Conservation (phyloP, 176 grass and related monocot species). For the Carex littledalei region DNA sequence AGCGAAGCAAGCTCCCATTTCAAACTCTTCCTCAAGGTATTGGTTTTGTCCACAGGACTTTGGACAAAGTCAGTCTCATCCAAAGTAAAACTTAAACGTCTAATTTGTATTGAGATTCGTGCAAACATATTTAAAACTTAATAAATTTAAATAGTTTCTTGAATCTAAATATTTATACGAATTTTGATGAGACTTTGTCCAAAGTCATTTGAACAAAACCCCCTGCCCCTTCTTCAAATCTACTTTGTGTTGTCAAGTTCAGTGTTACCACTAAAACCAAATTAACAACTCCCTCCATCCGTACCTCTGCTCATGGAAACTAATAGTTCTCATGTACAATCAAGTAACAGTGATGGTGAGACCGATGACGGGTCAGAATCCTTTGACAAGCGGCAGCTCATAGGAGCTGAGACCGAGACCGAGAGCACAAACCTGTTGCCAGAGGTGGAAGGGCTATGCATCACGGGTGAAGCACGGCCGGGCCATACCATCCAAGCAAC, state of each 20-base stretch:
- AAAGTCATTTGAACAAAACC: not conserved
- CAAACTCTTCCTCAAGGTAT: not conserved
- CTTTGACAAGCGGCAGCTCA: slow-evolving; percentile 15
- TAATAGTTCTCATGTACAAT: not conserved
- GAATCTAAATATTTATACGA: too few species aligned
- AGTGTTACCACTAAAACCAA: not conserved
- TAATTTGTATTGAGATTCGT: too few species aligned
- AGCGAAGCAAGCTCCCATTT: not conserved
- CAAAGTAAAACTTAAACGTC: too few species aligned
- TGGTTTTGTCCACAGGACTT: too few species aligned
- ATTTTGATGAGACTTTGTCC: not conserved
- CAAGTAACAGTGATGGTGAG: not conserved
- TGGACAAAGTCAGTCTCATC: too few species aligned
- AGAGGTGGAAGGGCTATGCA: slow-evolving; percentile 7
- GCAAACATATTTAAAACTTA: too few species aligned
- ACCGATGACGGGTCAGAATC: slow-evolving; percentile 16
- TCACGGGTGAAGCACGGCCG: slow-evolving; percentile 3
- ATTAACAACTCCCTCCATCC: not conserved
- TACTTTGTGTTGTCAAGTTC: not conserved
- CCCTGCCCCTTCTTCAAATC: not conserved
- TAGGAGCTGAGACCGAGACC: slow-evolving; percentile 10
- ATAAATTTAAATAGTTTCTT: too few species aligned
- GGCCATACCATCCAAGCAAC: not conserved
- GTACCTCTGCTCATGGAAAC: not conserved
- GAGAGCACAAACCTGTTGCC: not conserved